These are phyloP conservation scores for Pleurotus eryngii DNA, from an alignment of 768 basidiomycete species.

Conservation along the genomic window DNA sequence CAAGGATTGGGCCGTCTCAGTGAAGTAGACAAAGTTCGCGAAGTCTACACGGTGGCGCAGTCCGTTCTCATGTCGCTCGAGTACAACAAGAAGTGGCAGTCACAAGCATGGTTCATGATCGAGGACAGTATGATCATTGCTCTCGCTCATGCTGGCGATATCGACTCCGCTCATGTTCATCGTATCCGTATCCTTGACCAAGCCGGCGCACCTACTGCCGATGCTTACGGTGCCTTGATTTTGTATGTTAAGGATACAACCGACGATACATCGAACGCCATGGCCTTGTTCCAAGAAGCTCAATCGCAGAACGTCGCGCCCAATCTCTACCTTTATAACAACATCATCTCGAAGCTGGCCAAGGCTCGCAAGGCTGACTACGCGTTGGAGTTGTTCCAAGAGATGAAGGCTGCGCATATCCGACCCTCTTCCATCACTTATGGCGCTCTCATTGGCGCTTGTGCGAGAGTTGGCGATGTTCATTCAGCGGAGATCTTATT, in stretches of 20 bases:
- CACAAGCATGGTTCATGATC: constrained; percentile 66
- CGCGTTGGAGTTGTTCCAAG: constrained; percentile 82
- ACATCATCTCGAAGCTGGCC: constrained; percentile 92
- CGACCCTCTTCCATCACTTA: constrained; percentile 86
- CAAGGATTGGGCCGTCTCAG: constrained; percentile 62
- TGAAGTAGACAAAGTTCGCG: constrained; percentile 56
- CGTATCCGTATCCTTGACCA: constrained; percentile 73
- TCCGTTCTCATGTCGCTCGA: constrained; percentile 46
- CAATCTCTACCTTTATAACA: constrained; percentile 93
- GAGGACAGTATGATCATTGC: constrained; percentile 92
- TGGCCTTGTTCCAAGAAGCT: constrained; percentile 81
- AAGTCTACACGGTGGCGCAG: constrained; percentile 71
- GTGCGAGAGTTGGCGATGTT: constrained; percentile 89
- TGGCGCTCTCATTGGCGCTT: constrained; percentile 91
- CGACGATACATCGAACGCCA: constrained; percentile 87
- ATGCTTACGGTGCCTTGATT: constrained; percentile 91
- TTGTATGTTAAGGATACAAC: constrained; percentile 89
- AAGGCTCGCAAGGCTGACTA: constrained; percentile 92
- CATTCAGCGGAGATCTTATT: constrained; percentile 80
- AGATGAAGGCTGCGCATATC: constrained; percentile 71
- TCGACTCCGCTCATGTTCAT: constrained; percentile 79
- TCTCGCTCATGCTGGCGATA: constrained; percentile 74
- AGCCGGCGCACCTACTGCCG: constrained; percentile 76
- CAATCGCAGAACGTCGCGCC: constrained; percentile 64
- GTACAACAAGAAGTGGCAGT: constrained; percentile 42